Conservation (phyloP, 345 rosid species). For the Dovyalis caffra region DNA sequence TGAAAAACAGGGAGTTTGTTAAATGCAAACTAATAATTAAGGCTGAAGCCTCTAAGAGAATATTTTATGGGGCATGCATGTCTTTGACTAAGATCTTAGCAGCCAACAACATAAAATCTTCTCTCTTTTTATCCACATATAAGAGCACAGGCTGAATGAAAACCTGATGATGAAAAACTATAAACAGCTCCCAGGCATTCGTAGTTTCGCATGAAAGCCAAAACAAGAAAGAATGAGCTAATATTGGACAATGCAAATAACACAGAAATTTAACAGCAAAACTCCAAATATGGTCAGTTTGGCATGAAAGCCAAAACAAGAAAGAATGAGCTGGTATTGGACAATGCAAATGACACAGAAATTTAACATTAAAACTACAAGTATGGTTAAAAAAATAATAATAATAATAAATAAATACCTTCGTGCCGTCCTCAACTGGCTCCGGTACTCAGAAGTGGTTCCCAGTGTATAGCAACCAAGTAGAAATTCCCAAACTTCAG, state of each 20-base stretch:
- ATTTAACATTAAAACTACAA: too few relatives aligned
- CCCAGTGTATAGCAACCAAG: constrained; percentile 81
- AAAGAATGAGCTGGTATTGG: too few relatives aligned
- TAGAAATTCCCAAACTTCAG: constrained; percentile 95
- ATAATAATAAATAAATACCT: constrained; percentile 42
- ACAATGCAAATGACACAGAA: too few relatives aligned
- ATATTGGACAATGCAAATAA: neutral
- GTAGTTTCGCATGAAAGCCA: constrained; percentile 5
- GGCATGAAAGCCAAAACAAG: too few relatives aligned
- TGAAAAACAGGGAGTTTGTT: neutral
- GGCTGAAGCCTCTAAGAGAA: neutral
- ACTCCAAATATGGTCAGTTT: too few relatives aligned
- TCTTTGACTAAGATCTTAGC: neutral
- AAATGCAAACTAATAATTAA: neutral
- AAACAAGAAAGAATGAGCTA: neutral
- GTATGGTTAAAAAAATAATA: neutral
- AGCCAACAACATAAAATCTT: neutral
- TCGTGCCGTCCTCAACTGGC: constrained; percentile 67
- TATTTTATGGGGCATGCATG: neutral
- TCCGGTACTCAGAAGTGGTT: constrained; percentile 74
- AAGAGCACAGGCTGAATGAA: neutral
- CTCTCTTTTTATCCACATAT: neutral
- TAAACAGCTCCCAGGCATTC: neutral
- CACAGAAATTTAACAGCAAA: neutral
- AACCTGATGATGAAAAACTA: neutral